Conservation (phyloP, 371 early-diverging fungal species). For the Syncephalastrum sp. region DNA sequence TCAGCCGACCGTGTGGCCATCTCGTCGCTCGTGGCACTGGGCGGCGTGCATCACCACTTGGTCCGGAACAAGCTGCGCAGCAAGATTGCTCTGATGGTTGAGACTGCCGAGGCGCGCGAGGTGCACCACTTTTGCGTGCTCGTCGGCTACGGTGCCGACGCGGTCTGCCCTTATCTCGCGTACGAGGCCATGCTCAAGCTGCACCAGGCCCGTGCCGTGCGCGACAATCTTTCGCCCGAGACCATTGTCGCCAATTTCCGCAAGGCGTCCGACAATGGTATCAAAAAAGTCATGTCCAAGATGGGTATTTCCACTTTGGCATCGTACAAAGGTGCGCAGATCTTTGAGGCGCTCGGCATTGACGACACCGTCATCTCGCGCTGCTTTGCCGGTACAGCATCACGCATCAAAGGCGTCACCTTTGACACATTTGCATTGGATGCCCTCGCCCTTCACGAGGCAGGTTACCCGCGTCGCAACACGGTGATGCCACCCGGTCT, state of each 20-base stretch:
- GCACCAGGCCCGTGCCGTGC: slow-evolving; percentile 76
- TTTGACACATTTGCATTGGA: slow-evolving; percentile 89
- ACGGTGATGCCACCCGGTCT: slow-evolving; percentile 61
- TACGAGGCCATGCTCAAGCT: slow-evolving; percentile 88
- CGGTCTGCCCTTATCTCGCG: slow-evolving; percentile 91
- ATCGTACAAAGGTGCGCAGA: slow-evolving; percentile 97
- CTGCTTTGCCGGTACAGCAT: slow-evolving; percentile 94
- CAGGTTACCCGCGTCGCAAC: slow-evolving; percentile 78
- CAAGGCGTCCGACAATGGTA: slow-evolving; percentile 89
- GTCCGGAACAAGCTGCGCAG: slow-evolving; percentile 86
- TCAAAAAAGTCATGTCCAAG: slow-evolving; percentile 97
- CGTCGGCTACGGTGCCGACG: slow-evolving; percentile 97
- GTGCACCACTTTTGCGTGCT: slow-evolving; percentile 96
- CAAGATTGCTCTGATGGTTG: slow-evolving; percentile 85
- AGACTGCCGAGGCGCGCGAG: slow-evolving; percentile 95
- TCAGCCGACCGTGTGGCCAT: slow-evolving; percentile 78
- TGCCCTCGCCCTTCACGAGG: slow-evolving; percentile 84
- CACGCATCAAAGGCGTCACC: slow-evolving; percentile 90
- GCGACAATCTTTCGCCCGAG: slow-evolving; percentile 47
- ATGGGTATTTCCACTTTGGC: slow-evolving; percentile 98
- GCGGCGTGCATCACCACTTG: slow-evolving; percentile 93
- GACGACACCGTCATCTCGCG: slow-evolving; percentile 83
- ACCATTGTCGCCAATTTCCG: slow-evolving; percentile 78
- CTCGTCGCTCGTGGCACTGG: slow-evolving; percentile 86
- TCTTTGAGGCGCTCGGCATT: slow-evolving; percentile 95